Evolutionary conservation across 2,329 filamentous ascomycete species (phyloP).

Genomic region (Paramyrothecium roridum): DNA sequence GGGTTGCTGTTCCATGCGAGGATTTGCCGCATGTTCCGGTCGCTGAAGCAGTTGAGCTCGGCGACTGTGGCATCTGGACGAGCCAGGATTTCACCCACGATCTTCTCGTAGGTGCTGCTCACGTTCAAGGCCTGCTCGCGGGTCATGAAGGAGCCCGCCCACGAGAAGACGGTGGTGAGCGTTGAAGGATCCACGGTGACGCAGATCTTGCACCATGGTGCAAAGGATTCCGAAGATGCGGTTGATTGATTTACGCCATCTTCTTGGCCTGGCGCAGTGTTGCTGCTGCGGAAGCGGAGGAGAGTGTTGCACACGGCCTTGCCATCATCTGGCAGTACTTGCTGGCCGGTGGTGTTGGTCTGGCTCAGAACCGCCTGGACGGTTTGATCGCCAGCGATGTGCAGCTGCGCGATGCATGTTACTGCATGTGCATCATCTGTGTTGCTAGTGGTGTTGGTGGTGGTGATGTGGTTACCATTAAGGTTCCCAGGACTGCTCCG

Average conservation of each 20-base stretch:
- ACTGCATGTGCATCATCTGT: neutral
- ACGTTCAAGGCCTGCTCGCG: slow-evolving; percentile 40
- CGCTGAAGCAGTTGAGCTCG: slow-evolving; percentile 44
- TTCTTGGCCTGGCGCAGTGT: slow-evolving; percentile 21
- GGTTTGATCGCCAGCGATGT: neutral
- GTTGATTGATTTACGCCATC: slow-evolving; percentile 5
- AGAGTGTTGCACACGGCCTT: slow-evolving; percentile 41
- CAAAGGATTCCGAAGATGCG: neutral
- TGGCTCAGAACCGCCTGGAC: slow-evolving; percentile 1
- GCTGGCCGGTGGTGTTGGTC: neutral
- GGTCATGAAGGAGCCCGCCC: slow-evolving; percentile 35
- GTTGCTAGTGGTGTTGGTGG: neutral
- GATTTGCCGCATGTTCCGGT: slow-evolving; percentile 49
- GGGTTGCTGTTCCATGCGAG: slow-evolving; percentile 17
- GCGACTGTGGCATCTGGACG: slow-evolving; percentile 34
- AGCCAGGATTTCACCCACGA: slow-evolving; percentile 39
- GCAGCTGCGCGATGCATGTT: neutral
- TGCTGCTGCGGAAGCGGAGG: slow-evolving; percentile 21
- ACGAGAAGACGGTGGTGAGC: slow-evolving; percentile 19
- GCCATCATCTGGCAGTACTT: neutral
- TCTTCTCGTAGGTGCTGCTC: slow-evolving; percentile 45
- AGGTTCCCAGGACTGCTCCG: neutral
- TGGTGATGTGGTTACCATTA: neutral
- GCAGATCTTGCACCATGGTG: slow-evolving; percentile 12
- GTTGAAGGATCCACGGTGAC: slow-evolving; percentile 13